Base-by-base conservation (phyloP, 163 green algal genomes). In the Trebouxia gelatinosa region DNA sequence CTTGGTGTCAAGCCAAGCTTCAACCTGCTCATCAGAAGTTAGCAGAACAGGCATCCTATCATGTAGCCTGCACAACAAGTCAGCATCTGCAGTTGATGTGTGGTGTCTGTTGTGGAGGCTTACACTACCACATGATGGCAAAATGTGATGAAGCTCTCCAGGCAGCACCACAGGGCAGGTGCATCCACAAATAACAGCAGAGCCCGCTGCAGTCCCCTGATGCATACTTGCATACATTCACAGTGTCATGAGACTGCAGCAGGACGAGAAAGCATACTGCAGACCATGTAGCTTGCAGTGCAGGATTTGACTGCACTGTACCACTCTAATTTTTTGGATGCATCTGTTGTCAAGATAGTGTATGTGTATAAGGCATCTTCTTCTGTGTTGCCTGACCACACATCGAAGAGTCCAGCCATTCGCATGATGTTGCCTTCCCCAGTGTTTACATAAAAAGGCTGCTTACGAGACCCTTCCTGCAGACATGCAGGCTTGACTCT, bases 21-120 rank as follows among this genome's bases (percentile, higher is more conserved):
- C 64, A 32, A 80, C 78, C 4, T 72, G 85, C 43, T 85, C 81
- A 26, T 78, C 31, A 28, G 67, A 78, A 17, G 43, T 64, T 37
- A 93, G 83, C 19, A 97, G 80, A 5, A 95, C 91, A 0, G 93
- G 93, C 92, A 95, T 95, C 57, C 93, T 86, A 88, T 95, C 87
- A 82, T 97, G 93, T 72, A 97, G 88, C 92, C 85, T 86, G 78
- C 74, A 74, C 28, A 6, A 9, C 17, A 48, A 54, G 13, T 54
- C 43, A 54, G 43, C 43, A n/a, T n/a, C n/a, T n/a, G n/a, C n/a
- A n/a, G n/a, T n/a, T n/a, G n/a, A n/a, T n/a, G n/a, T n/a, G n/a
- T n/a, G n/a, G n/a, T n/a, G n/a, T n/a, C n/a, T n/a, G n/a, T n/a
- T 54, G 43, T 9, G 13, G 43, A 13, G 43, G 9, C 13, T 9